Percentiles rank a stretch among this genome's conserved stretches.
phyloP scores from a whole-genome alignment of 257 asterid species.

The Fraxinus pennsylvanica region DNA sequence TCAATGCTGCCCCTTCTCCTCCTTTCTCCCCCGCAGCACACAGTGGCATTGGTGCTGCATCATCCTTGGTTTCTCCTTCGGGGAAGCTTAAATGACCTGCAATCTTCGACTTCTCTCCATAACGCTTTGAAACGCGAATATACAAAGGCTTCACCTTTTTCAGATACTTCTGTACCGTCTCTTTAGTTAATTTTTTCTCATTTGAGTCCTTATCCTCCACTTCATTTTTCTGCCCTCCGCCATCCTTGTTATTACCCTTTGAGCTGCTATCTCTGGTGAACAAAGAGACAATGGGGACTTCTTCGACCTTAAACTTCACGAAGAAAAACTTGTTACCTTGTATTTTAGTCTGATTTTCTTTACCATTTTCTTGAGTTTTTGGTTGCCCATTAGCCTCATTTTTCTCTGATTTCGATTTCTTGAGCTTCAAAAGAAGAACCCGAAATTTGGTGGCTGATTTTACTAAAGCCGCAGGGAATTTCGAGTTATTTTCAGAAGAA shows the following conservation, averaged over 20 bases:
- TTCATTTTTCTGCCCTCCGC: conserved; percentile 22
- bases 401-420: conserved; percentile 33
- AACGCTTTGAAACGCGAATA: conserved; percentile 72
- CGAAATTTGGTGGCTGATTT: conserved; percentile 45
- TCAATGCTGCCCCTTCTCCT: conserved; percentile 22
- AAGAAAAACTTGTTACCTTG: conserved; percentile 41
- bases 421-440: conserved; percentile 42
- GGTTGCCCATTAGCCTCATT: conserved; percentile 6
- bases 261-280: conserved; percentile 64
- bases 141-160: conserved; percentile 80
- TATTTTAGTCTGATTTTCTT: conserved; percentile 9
- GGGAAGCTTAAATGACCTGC: conserved; percentile 37
- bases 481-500: conserved; percentile 32
- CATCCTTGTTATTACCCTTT: conserved; percentile 28
- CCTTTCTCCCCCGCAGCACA: conserved; percentile 27
- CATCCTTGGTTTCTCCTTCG: conserved; percentile 37
- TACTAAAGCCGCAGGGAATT: conserved; percentile 29
- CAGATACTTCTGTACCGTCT: conserved; percentile 69
- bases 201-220: conserved; percentile 32
- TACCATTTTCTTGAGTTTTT: neutral
- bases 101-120: conserved; percentile 59
- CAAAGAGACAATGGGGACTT: conserved; percentile 53
- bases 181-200: conserved; percentile 52
- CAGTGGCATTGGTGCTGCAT: conserved; percentile 24
- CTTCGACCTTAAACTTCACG: conserved; percentile 65